Evolutionary conservation across 108 stramenopile species (phyloP), one percentile per base, ranked within the genome.

Genomic region (Cyclotella kingstonii): DNA sequence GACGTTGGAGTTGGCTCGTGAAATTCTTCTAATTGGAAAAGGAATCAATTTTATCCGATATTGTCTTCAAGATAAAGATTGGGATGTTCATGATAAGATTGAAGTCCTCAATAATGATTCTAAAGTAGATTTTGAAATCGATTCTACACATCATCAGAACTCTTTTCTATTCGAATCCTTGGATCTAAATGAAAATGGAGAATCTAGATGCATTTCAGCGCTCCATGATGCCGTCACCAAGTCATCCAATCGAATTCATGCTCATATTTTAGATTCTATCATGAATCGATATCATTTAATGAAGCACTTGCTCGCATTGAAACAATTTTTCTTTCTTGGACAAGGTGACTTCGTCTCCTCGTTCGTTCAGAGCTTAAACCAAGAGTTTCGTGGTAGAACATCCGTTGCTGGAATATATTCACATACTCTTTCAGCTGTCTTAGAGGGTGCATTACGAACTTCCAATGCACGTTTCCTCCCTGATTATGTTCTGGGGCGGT

Each of bases 271-370:
- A 2, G 52, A 74, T 9, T 77, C 89, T 26, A 55, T 99, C 25
- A 26, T 66, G 18, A 77, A 84, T 6, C 68, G 81, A 52, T 87
- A 91, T 76, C 78, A 89, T 60, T 72, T 98, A 49, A 65, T 83
- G 62, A 29, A 76, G 10, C 98, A 99, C 66, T 73, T 98, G n/a
- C 70, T 70, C 19, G 97, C 94, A 3, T 69, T 98, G 29, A 98
- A 98, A 66, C 87, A 87, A 58, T 97, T 97, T 60, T 52, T 99
- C 22, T 82, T 98, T 31, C 80, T 98, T 11, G 96, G 95, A 19
- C 97, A 97, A 77, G 98, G 98, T 9, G 98, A 99, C 65, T 95
- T 97, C 54, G 90, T 95, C 54, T 81, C 85, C 21, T 76, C 85
- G 3, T 81, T 99, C 22, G 88, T 97, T 61, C 93, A 96, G 52